Evolutionary conservation across 2,329 filamentous ascomycete genomes (phyloP), one percentile per base, ranked within the genome.

Genomic region (Diplodia scrobiculata): DNA sequence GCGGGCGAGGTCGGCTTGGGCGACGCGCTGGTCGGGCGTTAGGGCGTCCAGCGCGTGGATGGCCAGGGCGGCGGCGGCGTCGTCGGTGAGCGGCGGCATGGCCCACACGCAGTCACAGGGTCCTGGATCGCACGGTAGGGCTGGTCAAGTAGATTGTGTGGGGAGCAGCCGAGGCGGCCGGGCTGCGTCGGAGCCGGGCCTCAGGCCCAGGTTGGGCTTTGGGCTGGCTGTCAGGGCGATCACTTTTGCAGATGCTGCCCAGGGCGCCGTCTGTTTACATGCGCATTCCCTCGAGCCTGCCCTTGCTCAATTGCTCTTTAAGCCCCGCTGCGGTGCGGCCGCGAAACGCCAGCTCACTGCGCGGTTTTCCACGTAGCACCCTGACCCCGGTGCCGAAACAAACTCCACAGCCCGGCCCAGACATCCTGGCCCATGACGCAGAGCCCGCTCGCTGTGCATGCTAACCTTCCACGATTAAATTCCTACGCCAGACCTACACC

Each of bases 11-110:
- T 74, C 70, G 1, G 68, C 63, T 36, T 73, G 67, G 5, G 78
- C 77, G 1, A 72, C 67, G 36, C 71, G 67, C 68, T 80, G 79
- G 59, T 75, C 74, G 32, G 68, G 32, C 5, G 77, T 74, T 13
- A 76, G 73, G 5, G 69, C 52, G 25, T 74, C 71, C 27, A 81
- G 71, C 10, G 17, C 14, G 27, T n/a, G 17, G 27, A 81, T 76
- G 34, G 79, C 79, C 48, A 70, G 69, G 53, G 79, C 66, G 14
- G 79, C 78, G 48, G 77, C 75, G 19, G 78, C 77, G 67, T 80
- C 75, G 70, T 81, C 79, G 48, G 78, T 79, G 59, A 75, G 62
- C 65, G 76, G 72, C 78, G 80, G 5, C 6, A 5, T 6, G 17
- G 47, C 27, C 27, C 21, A 27, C 19, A 25, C 21, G 10, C 34